Evolutionary conservation across 106 monocot genomes (phyloP), one percentile per base, ranked within the genome.

Genomic region (Triglochin maritima): DNA sequence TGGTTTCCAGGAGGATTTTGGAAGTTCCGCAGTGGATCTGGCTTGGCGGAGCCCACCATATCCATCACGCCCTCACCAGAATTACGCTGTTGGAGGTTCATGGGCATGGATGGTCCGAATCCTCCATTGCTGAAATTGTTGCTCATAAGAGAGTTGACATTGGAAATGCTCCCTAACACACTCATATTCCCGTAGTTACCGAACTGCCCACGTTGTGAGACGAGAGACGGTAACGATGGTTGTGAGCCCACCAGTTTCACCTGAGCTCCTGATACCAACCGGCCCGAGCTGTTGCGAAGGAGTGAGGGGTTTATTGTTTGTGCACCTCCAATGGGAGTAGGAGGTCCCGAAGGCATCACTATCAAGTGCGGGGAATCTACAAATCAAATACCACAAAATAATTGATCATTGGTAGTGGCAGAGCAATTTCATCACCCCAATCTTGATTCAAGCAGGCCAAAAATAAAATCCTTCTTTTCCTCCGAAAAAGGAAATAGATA

Each of bases 111-210:
- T 9, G 71, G 48, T n/a, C 69, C 62, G 14, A 14, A 43, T 48
- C 58, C 66, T 46, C 68, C 85, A 13, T 70, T 79, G 1, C 65
- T 68, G 47, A 81, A 77, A 2, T 73, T 59, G 46, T 77, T 70
- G 63, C 64, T 78, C 4, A 77, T 55, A 41, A 84, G 58, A 0
- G 77, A 74, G 12, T 73, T 63, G 6, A 71, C 77, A 57, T 77
- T 80, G 42, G 77, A 58, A 6, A 84, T 77, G 78, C 68, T 80
- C 3, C 80, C 77, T 9, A 80, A 44, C 17, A 84, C 45, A 43
- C 59, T 67, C 79, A 76, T 73, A 49, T 60, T 62, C 57, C 29
- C 71, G 42, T 16, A 46, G 56, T 67, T 72, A 56, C 56, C 66
- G 51, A 80, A 84, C 15, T 78, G 80, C 15, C 67, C 72, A 3